Evolutionary conservation across 176 grass and related monocot genomes (phyloP).

Genomic region (Pharus latifolius): DNA sequence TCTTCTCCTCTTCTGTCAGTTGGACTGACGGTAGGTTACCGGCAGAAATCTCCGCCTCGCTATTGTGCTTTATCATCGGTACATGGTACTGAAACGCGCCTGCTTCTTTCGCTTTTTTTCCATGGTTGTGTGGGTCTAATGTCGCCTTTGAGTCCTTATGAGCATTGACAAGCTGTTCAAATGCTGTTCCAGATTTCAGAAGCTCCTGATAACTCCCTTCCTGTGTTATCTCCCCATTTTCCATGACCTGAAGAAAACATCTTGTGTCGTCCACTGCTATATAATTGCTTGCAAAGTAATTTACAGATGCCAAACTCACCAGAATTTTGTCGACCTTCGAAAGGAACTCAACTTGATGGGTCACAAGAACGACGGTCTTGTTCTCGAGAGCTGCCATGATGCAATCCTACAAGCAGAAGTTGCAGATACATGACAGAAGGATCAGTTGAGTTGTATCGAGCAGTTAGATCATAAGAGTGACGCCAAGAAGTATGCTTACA

Average conservation of each 20-base stretch:
- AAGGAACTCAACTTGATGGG: conserved; percentile 91
- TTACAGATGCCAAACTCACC: conserved; percentile 26
- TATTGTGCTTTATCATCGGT: conserved; percentile 9
- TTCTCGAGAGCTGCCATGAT: conserved; percentile 46
- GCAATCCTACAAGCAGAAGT: conserved; percentile 46
- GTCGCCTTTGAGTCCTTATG: conserved; percentile 36
- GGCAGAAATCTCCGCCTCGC: conserved; percentile 16
- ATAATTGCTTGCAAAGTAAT: not conserved
- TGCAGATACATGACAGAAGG: not conserved
- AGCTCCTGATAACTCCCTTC: conserved; percentile 53
- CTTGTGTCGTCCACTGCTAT: not conserved
- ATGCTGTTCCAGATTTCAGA: conserved; percentile 48
- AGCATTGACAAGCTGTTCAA: conserved; percentile 60
- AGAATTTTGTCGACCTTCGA: conserved; percentile 71
- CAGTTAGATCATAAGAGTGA: not conserved
- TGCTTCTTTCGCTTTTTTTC: not conserved
- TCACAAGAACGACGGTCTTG: conserved; percentile 83
- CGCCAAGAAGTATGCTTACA: conserved; percentile 18
- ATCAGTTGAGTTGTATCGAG: not conserved
- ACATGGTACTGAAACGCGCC: conserved; percentile 1
- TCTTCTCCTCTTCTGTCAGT: conserved; percentile 64
- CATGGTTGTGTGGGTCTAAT: conserved; percentile 14
- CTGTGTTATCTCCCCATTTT: conserved; percentile 63
- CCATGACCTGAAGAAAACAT: conserved; percentile 50
- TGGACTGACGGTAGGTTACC: conserved; percentile 15